Evolutionary conservation across 768 basidiomycete genomes (phyloP).

Genomic region (Heimioporus sp.): DNA sequence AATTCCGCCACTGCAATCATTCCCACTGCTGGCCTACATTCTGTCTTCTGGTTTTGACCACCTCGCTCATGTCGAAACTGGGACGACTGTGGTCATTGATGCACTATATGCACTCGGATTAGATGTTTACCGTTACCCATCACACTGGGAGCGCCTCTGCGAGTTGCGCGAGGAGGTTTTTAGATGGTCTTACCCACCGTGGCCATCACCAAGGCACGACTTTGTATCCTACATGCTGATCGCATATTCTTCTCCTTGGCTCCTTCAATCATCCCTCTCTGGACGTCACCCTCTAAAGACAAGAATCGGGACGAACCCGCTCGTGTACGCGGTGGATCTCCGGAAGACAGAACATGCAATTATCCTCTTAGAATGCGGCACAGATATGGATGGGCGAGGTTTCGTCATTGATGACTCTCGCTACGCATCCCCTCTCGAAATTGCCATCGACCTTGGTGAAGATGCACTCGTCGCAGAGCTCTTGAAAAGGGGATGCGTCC

Average conservation of each 20-base stretch:
- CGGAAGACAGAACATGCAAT: slow-evolving; percentile 2
- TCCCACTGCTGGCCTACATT: no score
- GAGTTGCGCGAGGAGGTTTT: background rate
- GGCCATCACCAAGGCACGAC: no score
- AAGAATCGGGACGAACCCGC: no score
- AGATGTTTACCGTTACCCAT: background rate
- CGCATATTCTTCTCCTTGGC: background rate
- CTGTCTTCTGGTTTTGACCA: no score
- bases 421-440: no score
- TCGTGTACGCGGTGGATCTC: slow-evolving; percentile 5
- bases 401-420: background rate
- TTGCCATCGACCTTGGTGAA: no score
- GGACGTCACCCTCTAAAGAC: background rate
- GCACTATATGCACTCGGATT: background rate
- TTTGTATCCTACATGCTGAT: slow-evolving; percentile 1
- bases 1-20: background rate
- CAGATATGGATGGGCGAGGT: background rate
- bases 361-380: background rate
- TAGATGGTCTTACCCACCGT: background rate
- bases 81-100: background rate
- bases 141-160: no score
- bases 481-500: no score
- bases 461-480: no score
- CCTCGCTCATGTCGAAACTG: no score
- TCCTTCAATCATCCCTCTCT: slow-evolving; percentile 1